These are phyloP conservation scores for Epichloe aotearoae DNA, from an alignment of 2,329 filamentous ascomycete genomes.

Conservation along the genomic window DNA sequence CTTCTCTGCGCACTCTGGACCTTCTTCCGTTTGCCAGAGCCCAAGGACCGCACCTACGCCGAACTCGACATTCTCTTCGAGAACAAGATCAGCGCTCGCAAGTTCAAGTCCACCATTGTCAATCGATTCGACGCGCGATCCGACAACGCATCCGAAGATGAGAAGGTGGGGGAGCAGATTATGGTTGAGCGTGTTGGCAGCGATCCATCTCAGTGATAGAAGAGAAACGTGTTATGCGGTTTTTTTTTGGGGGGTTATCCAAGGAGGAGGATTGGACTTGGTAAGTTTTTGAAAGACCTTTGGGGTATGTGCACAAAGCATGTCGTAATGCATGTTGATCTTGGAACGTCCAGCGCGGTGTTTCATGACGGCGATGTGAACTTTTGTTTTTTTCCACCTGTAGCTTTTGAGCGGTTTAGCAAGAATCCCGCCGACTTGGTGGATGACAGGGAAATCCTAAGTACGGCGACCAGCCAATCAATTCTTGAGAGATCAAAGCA, in stretches of 20 bases:
- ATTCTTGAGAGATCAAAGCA: neutral
- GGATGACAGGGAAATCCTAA: neutral
- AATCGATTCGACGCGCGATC: conserved; percentile 13
- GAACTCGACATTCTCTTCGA: conserved; percentile 45
- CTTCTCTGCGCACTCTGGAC: conserved; percentile 34
- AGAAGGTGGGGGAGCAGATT: conserved; percentile 10
- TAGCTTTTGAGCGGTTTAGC: neutral
- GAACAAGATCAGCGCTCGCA: conserved; percentile 25
- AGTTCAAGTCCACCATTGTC: conserved; percentile 23
- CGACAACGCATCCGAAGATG: conserved; percentile 6
- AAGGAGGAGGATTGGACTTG: too few species aligned
- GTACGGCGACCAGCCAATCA: neutral
- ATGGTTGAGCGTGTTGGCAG: conserved; percentile 9
- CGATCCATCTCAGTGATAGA: neutral
- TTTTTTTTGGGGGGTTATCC: neutral
- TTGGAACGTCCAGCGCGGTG: neutral
- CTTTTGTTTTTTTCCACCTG: neutral
- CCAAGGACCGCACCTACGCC: conserved; percentile 37
- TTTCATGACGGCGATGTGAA: neutral
- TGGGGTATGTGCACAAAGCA: neutral
- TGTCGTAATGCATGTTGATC: neutral
- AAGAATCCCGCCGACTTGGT: neutral
- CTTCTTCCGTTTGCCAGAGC: conserved; percentile 40
- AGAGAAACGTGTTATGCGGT: neutral
- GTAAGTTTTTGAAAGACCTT: too few species aligned